Evolutionary conservation across 495 filamentous ascomycete genomes (phyloP).

Genomic region (Penicillium turbatum): DNA sequence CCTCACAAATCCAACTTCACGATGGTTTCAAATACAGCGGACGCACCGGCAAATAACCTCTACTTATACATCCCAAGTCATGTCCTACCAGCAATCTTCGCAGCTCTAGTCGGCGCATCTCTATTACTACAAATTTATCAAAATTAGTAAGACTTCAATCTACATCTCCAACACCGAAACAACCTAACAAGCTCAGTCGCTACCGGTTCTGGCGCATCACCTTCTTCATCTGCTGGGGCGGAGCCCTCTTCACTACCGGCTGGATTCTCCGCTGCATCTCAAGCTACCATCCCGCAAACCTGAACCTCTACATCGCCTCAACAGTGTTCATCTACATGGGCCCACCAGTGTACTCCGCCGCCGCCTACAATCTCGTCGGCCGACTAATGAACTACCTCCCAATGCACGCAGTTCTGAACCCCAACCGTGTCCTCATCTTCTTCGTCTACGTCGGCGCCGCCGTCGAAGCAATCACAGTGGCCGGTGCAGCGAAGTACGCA

Average conservation of each 20-base stretch:
- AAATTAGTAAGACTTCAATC: slow-evolving; percentile 27
- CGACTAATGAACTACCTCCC: slow-evolving; percentile 48
- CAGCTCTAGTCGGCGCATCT: slow-evolving; percentile 32
- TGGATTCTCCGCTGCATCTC: slow-evolving; percentile 41
- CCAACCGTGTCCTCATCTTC: slow-evolving; percentile 31
- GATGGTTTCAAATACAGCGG: slow-evolving; percentile 11
- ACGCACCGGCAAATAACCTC: slow-evolving; percentile 4
- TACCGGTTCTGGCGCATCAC: slow-evolving; percentile 43
- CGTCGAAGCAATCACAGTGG: slow-evolving; percentile 35
- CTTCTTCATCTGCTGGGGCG: slow-evolving; percentile 43
- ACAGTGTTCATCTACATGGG: slow-evolving; percentile 48
- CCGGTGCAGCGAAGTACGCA: slow-evolving; percentile 37
- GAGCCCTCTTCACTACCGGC: slow-evolving; percentile 37
- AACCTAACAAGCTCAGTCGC: slow-evolving; percentile 15
- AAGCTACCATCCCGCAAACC: slow-evolving; percentile 30
- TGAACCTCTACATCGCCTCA: slow-evolving; percentile 48
- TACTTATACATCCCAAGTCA: slow-evolving; percentile 39
- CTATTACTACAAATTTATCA: slow-evolving; percentile 36
- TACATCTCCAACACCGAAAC: too few species aligned
- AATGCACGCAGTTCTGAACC: slow-evolving; percentile 40
- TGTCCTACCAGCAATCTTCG: slow-evolving; percentile 37
- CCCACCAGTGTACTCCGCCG: slow-evolving; percentile 53
- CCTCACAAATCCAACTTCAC: neutral
- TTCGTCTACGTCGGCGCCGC: slow-evolving; percentile 36
- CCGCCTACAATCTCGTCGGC: slow-evolving; percentile 55